Base-by-base conservation (phyloP, 139 green algal genomes). In the Chlamydomonas sp. region DNA sequence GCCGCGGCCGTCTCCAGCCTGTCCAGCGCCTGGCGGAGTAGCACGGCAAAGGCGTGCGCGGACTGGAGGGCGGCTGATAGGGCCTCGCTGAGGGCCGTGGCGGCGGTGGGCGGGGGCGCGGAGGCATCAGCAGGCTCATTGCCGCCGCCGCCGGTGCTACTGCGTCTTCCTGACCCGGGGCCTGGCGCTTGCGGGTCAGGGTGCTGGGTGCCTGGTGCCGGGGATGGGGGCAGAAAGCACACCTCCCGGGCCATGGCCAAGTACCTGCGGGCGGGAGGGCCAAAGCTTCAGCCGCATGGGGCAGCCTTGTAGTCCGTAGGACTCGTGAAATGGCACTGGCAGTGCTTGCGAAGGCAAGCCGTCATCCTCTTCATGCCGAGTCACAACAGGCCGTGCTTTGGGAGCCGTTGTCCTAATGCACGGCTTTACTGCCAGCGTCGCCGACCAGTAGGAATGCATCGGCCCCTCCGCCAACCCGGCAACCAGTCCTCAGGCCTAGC, bases 21-120 rank as follows among this genome's bases (percentile, higher is more conserved):
- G 10, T 8, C 10, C 60, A 86, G 82, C 10, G 82, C 82, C 3
- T 61, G 71, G 7, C 82, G 82, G 5, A 86, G 82, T 61, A 86
- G 60, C 1, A n/a, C 7, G 0, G 82, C 82, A 15, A 80, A 9
- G 7, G 82, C 82, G 58, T 57, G 49, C 0, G 71, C n/a, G 60
- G 69, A 58, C 20, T 78, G 61, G 14, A 86, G 82, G 7, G 61
- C 81, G 2, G 31, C 60, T 60, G 63, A 72, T 3, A 86, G 81
- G 5, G 71, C 31, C 5, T 18, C 59, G 3, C 63, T 60, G 8
- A 6, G 31, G 17, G 20, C 58, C 18, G 69, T 20, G 7, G 57
- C 67, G 6, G 59, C 64, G 64, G 64, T 3, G 18, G 63, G 8
- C 63, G 57, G 63, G 14, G 16, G 8, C 3, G 31, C 63, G 1